Evolutionary conservation across 1,284 basidiomycete genomes (phyloP), one percentile per base, ranked within the genome.

Genomic region (Schizophyllum commune): DNA sequence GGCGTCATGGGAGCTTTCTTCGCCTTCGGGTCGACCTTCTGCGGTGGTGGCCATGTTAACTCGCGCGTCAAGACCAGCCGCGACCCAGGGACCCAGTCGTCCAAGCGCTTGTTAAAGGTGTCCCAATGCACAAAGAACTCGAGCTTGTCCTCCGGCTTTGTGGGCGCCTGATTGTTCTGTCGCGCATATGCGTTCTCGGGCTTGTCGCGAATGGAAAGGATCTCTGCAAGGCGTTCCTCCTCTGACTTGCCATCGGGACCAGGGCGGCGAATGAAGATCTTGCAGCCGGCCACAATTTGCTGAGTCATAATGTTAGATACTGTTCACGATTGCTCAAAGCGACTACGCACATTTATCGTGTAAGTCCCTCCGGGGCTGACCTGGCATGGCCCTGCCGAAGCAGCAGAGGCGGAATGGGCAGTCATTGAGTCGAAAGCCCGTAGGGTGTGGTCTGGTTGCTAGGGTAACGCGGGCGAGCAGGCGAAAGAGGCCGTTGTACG

Each of bases 71-170:
- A 80, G 56, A 98, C 83, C 62, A 99, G 83, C 34, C 95, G 85
- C 2, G 91, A 89, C 17, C 92, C 93, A 27, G 88, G 79, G n/a
- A 99, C 91, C 97, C 97, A 99, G 66, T 98, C 97, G 74, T 99
- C 97, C 58, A 99, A 82, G 69, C 97, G 94, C 76, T 98, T 97
- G 80, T 98, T 98, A 82, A 97, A 98, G 68, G 93, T 87, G 70
- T 96, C 92, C 87, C 96, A 98, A 71, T 98, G 96, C 47, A 97
- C 92, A 71, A 98, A 98, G 79, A 89, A 98, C 74, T 98, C 95
- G 70, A 86, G 83, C 69, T 92, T 88, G 72, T 94, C 91, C 72
- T 84, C 91, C 58, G 80, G 83, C 66, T 78, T 83, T 65, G 75
- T 72, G 63, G 69, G 75, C n/a, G 52, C 52, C 6, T 6, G n/a